Base-by-base conservation (phyloP, 73 alveolate species). In the Effrenium voratum region DNA sequence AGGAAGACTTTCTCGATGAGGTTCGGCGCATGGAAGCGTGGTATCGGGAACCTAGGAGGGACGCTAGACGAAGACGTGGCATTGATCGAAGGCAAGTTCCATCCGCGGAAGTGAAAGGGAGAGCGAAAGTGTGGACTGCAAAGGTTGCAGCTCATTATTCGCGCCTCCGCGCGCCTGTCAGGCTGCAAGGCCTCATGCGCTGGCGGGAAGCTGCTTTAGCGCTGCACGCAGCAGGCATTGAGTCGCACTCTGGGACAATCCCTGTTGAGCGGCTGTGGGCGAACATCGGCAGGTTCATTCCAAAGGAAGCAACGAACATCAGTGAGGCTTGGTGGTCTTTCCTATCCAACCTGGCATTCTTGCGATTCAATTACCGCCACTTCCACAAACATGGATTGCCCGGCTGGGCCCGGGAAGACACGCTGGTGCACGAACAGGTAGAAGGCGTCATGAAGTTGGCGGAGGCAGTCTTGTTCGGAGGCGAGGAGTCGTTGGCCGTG, bases 261-360 rank as follows among this genome's bases (percentile, higher is more conserved):
- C 90, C 90, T 24, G 90, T 79, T 63, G 90, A 79, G 43, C 60
- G 90, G 40, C 66, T 79, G 30, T 79, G 90, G 90, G 38, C 68
- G 32, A 79, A 79, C 66, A 40, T 40, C 52, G 52, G 34, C 52
- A 40, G 34, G 32, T 73, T 38, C 50, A 32, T 73, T 40, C 85
- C 85, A 32, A 73, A 73, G 41, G 85, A n/a, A 28, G 85, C 85
- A 15, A n/a, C 47, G 30, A 38, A 49, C 50, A 12, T 73, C 32
- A 46, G 90, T 24, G 63, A 43, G 28, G 68, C 24, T 6, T 79
- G 90, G 90, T 79, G 90, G 90, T 34, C 45, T 30, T 46, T 79
- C 16, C 43, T 79, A 28, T 15, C 50, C 38, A 46, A 79, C 41
- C 36, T 79, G 46, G 60, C 63, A 34, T 79, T 24, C 43, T 32